Percentiles rank a stretch among this genome's conserved stretches.
Evolutionary conservation across 768 basidiomycete species (phyloP).

Genomic region (Rhizopogon sp.): DNA sequence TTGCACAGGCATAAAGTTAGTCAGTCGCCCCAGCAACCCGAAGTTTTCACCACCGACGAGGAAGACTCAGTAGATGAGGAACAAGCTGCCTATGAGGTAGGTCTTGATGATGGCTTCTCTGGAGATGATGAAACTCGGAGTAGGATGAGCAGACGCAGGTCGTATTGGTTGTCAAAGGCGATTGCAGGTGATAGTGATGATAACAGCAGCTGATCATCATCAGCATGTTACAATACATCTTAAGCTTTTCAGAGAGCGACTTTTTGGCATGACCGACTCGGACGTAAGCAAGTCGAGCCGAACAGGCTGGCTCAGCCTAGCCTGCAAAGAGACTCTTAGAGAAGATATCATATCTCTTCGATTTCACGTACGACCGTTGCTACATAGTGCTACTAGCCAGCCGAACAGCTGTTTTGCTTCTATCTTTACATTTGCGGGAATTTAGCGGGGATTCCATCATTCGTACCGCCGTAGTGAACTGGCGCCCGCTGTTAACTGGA

Average conservation of each 20-base stretch:
- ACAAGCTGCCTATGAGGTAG: not conserved
- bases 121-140: slow-evolving; percentile 18
- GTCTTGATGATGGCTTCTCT: slow-evolving; percentile 12
- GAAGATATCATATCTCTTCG: no score
- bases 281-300: not conserved
- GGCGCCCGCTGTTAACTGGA: no score
- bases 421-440: slow-evolving; percentile 3
- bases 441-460: no score
- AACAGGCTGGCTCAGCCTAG: not conserved
- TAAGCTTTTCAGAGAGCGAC: not conserved
- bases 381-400: not conserved
- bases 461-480: no score
- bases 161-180: slow-evolving; percentile 58
- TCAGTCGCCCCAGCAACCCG: slow-evolving; percentile 6
- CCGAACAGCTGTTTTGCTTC: not conserved
- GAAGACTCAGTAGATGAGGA: slow-evolving; percentile 8
- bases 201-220: slow-evolving; percentile 3
- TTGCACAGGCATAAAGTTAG: slow-evolving; percentile 43
- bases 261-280: not conserved
- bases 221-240: not conserved
- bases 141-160: slow-evolving; percentile 29
- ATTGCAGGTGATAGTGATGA: slow-evolving; percentile 26
- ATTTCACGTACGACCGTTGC: not conserved
- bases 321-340: no score
- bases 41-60: slow-evolving; percentile 21